A percentile compares a stretch with the other conserved stretches of the same genome.
Evolutionary conservation across 129 eudicot species (phyloP).

Genomic region (Erigeron canadensis): DNA sequence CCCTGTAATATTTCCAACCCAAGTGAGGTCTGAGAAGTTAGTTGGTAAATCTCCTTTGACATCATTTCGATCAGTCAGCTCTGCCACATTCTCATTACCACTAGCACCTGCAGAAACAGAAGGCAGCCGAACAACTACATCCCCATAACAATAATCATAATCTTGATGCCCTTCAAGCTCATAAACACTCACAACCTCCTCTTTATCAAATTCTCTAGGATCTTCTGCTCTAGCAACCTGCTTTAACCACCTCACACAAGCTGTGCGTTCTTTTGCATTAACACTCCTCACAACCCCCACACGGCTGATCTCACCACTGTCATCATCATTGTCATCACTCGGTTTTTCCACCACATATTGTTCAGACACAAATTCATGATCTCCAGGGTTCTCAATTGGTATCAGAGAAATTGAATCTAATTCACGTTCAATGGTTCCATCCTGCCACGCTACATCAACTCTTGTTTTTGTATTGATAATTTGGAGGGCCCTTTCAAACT

Average conservation of each 20-base stretch:
- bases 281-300: conserved; percentile 97
- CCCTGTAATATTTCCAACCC: conserved; percentile 99
- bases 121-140: conserved; percentile 87
- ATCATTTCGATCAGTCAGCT: conserved; percentile 29
- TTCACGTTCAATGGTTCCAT: conserved; percentile 60
- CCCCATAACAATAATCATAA: conserved; percentile 97
- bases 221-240: conserved; percentile 77
- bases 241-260: conserved; percentile 92
- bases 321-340: conserved; percentile 57
- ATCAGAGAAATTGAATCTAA: conserved; percentile 67
- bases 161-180: conserved; percentile 98
- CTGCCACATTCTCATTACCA: conserved; percentile 33
- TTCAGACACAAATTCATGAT: conserved; percentile 96
- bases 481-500: conserved; percentile 72
- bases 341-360: conserved; percentile 92
- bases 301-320: conserved; percentile 51
- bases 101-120: conserved; percentile 44
- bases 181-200: conserved; percentile 95
- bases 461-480: conserved; percentile 68
- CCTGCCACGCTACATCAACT: conserved; percentile 98
- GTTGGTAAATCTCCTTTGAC: conserved; percentile 27
- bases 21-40: conserved; percentile 77
- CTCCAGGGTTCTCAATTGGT: conserved; percentile 92
- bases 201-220: conserved; percentile 84
- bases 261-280: conserved; percentile 90